Evolutionary conservation across 306 rosid genomes (phyloP).

Genomic region (Cyamopsis tetragonoloba): DNA sequence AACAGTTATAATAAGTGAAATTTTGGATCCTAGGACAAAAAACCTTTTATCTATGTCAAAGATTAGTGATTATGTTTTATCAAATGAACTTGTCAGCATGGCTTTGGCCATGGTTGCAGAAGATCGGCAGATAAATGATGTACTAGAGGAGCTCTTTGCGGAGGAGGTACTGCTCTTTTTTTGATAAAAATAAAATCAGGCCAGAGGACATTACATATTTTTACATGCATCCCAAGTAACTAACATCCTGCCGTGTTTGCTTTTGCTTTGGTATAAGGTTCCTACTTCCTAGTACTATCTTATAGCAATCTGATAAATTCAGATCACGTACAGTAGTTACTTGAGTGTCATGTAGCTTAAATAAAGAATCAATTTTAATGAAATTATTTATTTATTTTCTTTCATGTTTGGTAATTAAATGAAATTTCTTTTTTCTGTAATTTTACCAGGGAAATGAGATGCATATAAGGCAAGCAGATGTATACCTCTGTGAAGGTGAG

Average conservation of each 20-base stretch:
- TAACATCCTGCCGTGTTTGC: not conserved
- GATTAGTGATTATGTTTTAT: conserved; percentile 88
- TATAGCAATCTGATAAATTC: conserved; percentile 15
- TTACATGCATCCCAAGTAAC: conserved; percentile 7
- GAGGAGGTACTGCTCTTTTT: conserved; percentile 67
- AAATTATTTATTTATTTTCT: not conserved
- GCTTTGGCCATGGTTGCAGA: conserved; percentile 94
- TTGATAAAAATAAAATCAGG: not conserved
- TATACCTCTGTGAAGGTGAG: conserved; percentile 67
- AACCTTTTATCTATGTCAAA: conserved; percentile 80
- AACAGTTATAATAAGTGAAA: conserved; percentile 85
- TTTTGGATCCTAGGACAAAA: conserved; percentile 90
- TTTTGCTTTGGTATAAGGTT: not conserved
- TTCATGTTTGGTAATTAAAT: conserved; percentile 4
- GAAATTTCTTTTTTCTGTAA: not conserved
- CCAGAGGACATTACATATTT: not conserved
- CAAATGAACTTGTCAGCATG: conserved; percentile 96
- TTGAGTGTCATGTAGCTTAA: not conserved
- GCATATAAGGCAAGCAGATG: conserved; percentile 83
- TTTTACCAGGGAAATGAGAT: conserved; percentile 75
- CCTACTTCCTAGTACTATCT: no score
- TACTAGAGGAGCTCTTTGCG: conserved; percentile 84
- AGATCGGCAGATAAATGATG: conserved; percentile 88
- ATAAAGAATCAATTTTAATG: not conserved
- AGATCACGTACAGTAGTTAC: not conserved